Base-by-base conservation (phyloP, 768 basidiomycete species). In the Mycena vitilis region DNA sequence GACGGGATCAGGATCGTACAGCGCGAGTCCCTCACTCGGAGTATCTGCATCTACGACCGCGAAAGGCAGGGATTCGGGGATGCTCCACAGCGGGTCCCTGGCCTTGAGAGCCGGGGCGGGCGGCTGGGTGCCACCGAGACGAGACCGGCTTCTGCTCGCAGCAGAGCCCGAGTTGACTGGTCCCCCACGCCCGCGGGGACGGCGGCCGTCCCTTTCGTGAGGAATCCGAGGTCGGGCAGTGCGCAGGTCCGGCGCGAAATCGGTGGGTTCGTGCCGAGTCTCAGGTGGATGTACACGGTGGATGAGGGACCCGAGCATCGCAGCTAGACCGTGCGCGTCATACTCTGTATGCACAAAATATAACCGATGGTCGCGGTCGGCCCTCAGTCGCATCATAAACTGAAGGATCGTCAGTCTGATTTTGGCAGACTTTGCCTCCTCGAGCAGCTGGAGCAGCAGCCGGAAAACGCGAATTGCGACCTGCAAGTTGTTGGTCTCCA, bases 331-430 rank as follows among this genome's bases (percentile, higher is more conserved):
- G 59, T 91, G 84, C 2, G 83, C 79, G 70, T 92, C 91, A 69
- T 85, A 83, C 22, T 80, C 81, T 18, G 78, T 80, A 22, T 30
- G 30, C 30, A 87, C 84, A 63, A 91, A 91, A 77, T 91, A 98
- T 47, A 99, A 74, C 13, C 91, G 85, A 75, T 99, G 97, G 72
- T 96, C 93, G 0, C 94, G 89, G 75, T 98, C 96, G 0, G 93
- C 95, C 63, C 97, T 86, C 22, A 99, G 82, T 16, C 95, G 89
- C 83, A 96, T 89, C 70, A 98, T 77, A 83, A 97, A 98, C 75
- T 95, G 94, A 22, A 99, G 81, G 5, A 91, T 84, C 15, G 88
- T 82, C 20, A 99, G 76, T 25, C 94, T 84, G 0, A 92, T 91
- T 47, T 87, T 82, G 0, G 88, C 73, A 11, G 88, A 88, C 68